These are phyloP conservation scores for Vigna nakashimae DNA, from an alignment of 306 rosid genomes.

Conservation along the genomic window DNA sequence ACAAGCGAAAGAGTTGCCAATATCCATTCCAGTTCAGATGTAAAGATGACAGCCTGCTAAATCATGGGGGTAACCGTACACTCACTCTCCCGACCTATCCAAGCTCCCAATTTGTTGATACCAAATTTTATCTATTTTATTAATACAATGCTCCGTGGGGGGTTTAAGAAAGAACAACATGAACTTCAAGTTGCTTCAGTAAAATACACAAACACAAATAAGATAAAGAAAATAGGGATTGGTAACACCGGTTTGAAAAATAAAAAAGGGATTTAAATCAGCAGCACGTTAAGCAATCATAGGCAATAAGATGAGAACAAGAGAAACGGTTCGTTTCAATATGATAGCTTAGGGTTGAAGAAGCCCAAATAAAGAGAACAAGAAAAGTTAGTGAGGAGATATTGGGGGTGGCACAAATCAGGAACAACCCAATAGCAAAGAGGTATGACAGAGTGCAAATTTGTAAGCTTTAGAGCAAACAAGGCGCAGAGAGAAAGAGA, in stretches of 20 bases:
- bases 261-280: not conserved
- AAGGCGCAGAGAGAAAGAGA: not conserved
- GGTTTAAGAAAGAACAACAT: constrained; percentile 28
- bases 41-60: not conserved
- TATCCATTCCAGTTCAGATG: constrained; percentile 28
- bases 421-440: not conserved
- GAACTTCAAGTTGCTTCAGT: constrained; percentile 16
- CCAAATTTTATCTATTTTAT: not conserved
- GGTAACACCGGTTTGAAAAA: not conserved
- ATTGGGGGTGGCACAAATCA: not conserved
- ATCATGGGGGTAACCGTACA: not conserved
- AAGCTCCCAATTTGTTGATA: constrained; percentile 8
- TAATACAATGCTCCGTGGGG: not conserved
- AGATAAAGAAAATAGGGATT: not conserved
- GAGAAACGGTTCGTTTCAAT: not conserved
- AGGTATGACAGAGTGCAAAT: not conserved
- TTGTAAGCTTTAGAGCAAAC: not conserved
- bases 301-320: not conserved
- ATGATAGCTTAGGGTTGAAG: constrained; percentile 22
- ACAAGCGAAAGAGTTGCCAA: not conserved
- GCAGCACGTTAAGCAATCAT: not conserved
- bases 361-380: not conserved
- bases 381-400: not conserved
- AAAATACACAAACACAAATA: not conserved
- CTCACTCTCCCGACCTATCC: constrained; percentile 1